Evolutionary conservation across 23 red algal species (phyloP).

Genomic region (Gracilaria caudata): DNA sequence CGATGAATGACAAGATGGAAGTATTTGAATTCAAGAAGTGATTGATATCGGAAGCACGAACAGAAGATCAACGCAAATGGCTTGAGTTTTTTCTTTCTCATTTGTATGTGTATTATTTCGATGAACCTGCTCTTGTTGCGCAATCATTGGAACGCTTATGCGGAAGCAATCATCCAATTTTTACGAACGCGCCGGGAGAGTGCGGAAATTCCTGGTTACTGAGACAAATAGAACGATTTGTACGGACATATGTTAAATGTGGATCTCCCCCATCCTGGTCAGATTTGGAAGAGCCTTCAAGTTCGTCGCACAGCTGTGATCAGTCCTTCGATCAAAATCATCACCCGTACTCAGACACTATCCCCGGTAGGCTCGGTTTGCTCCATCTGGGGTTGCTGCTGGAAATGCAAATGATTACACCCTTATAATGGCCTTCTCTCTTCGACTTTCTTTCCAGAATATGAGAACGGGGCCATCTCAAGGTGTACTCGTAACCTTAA

Average conservation of each 20-base stretch:
- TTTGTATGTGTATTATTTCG: background rate
- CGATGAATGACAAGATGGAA: background rate
- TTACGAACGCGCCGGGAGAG: background rate
- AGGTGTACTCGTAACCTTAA: background rate
- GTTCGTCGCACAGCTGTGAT: no score
- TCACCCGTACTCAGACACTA: no score
- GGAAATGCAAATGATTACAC: background rate
- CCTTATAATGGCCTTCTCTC: background rate
- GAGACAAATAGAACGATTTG: background rate
- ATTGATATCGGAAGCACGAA: background rate
- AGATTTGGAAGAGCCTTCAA: background rate
- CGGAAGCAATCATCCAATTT: background rate
- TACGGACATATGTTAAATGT: background rate
- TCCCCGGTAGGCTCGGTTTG: background rate
- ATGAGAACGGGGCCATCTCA: background rate
- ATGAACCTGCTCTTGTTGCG: background rate
- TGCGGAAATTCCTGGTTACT: background rate
- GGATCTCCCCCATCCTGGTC: background rate
- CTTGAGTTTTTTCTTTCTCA: background rate
- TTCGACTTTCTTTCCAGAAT: background rate
- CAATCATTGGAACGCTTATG: background rate
- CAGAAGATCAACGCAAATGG: background rate
- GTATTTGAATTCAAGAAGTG: background rate
- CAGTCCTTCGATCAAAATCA: no score
- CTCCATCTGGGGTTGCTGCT: background rate